Conservation (phyloP, 2,329 filamentous ascomycete species). For the Colletotrichum sp. region DNA sequence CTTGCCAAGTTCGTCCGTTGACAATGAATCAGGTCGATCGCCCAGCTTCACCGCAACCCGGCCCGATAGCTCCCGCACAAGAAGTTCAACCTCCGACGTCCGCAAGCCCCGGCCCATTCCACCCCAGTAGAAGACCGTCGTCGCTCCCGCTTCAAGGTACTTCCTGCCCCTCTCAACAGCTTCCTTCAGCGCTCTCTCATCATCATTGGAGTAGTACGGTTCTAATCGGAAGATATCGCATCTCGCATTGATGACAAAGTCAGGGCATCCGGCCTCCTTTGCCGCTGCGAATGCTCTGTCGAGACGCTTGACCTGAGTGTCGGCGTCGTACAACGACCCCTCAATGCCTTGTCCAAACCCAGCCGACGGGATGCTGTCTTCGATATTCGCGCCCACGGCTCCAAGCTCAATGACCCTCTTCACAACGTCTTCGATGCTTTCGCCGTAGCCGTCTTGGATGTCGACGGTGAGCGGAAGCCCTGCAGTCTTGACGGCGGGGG, state of each 20-base stretch:
- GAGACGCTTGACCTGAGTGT: conserved; percentile 55
- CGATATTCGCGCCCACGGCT: conserved; percentile 63
- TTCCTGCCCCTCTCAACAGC: conserved; percentile 58
- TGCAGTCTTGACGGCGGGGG: conserved; percentile 41
- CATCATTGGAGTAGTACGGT: conserved; percentile 28
- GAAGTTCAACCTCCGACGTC: conserved; percentile 47
- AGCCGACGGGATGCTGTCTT: conserved; percentile 50
- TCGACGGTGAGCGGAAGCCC: conserved; percentile 60
- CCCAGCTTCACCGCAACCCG: conserved; percentile 53
- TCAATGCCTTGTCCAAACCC: conserved; percentile 36
- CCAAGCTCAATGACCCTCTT: conserved; percentile 51
- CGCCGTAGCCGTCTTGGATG: conserved; percentile 65
- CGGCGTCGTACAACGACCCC: conserved; percentile 39
- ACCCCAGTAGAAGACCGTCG: conserved; percentile 67
- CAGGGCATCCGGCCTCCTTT: conserved; percentile 50
- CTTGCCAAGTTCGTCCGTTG: conserved; percentile 46
- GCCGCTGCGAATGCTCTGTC: conserved; percentile 46
- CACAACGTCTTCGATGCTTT: conserved; percentile 49
- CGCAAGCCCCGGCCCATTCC: conserved; percentile 46
- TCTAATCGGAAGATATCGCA: conserved; percentile 55
- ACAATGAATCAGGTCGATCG: conserved; percentile 40
- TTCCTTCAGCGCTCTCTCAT: conserved; percentile 46
- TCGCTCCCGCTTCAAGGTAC: conserved; percentile 64
- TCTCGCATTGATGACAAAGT: conserved; percentile 64
- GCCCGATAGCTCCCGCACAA: conserved; percentile 55